Conservation (phyloP, 2,329 filamentous ascomycete species). For the Calonectria fujianensis region DNA sequence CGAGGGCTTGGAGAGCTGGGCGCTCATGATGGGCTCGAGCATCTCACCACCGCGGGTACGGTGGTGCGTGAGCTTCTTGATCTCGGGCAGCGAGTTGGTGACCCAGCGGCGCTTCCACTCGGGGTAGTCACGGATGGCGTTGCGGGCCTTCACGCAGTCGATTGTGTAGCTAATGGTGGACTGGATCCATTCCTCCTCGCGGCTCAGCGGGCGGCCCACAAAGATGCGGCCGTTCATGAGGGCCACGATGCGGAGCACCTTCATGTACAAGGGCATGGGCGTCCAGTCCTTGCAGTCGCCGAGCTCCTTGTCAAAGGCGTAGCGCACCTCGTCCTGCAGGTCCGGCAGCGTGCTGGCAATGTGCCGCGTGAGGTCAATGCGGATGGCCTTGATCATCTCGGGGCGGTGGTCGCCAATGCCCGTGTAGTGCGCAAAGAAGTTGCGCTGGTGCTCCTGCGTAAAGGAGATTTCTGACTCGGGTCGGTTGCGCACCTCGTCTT, state of each 20-base stretch:
- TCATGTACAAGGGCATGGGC: constrained; percentile 27
- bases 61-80: constrained; percentile 32
- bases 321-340: constrained; percentile 37
- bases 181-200: constrained; percentile 38
- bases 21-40: constrained; percentile 35
- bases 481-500: constrained; percentile 36
- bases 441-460: constrained; percentile 37
- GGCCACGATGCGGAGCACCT: constrained; percentile 38
- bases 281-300: constrained; percentile 39
- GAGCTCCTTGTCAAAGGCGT: constrained; percentile 37
- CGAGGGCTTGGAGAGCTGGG: constrained; percentile 31
- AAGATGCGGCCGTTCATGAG: constrained; percentile 40
- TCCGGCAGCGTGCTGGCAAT: constrained; percentile 37
- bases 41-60: constrained; percentile 35
- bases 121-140: constrained; percentile 33
- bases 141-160: constrained; percentile 38
- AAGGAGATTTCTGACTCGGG: constrained; percentile 33
- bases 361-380: constrained; percentile 39
- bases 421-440: constrained; percentile 37
- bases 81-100: constrained; percentile 34
- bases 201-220: constrained; percentile 36
- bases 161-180: constrained; percentile 40
- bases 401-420: constrained; percentile 38
- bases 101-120: constrained; percentile 37
- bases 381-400: constrained; percentile 40